Percentiles rank a stretch among this genome's conserved stretches.
Conservation (phyloP, 345 rosid genomes). For the Salix udensis region DNA sequence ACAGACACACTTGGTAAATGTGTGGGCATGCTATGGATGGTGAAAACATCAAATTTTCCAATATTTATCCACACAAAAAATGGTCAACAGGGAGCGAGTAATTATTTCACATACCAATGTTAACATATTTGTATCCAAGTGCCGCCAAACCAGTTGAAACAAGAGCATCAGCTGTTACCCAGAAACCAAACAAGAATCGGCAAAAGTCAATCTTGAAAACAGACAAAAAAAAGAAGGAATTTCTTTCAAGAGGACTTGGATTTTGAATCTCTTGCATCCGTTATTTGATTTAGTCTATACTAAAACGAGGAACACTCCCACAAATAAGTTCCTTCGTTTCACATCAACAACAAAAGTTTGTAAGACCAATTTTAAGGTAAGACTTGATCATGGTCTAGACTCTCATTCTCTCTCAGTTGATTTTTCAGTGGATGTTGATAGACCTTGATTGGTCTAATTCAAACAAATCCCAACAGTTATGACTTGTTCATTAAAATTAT, state of each 20-base stretch:
- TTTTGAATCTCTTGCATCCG: background rate
- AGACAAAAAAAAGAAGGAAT: background rate
- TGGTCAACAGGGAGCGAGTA: background rate
- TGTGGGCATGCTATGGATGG: background rate
- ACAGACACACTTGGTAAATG: background rate
- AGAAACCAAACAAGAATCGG: background rate
- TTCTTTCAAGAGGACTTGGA: background rate
- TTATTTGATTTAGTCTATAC: background rate
- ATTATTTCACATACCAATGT: conserved; percentile 3
- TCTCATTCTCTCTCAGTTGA: background rate
- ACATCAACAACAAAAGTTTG: background rate
- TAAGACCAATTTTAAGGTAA: background rate
- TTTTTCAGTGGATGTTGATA: background rate
- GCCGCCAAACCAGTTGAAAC: conserved; percentile 27
- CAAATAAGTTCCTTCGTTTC: too few species aligned
- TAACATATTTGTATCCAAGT: conserved; percentile 26
- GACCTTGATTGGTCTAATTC: conserved; percentile 9
- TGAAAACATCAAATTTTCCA: background rate
- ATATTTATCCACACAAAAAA: background rate
- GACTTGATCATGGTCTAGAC: background rate
- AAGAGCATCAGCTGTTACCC: conserved; percentile 22
- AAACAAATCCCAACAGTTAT: background rate
- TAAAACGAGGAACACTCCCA: too few species aligned
- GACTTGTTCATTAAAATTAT: too few species aligned
- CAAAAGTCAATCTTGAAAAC: background rate